A percentile compares a stretch with the other conserved stretches of the same genome.
Evolutionary conservation across 768 basidiomycete species (phyloP).

Genomic region (Royoungia palumana): DNA sequence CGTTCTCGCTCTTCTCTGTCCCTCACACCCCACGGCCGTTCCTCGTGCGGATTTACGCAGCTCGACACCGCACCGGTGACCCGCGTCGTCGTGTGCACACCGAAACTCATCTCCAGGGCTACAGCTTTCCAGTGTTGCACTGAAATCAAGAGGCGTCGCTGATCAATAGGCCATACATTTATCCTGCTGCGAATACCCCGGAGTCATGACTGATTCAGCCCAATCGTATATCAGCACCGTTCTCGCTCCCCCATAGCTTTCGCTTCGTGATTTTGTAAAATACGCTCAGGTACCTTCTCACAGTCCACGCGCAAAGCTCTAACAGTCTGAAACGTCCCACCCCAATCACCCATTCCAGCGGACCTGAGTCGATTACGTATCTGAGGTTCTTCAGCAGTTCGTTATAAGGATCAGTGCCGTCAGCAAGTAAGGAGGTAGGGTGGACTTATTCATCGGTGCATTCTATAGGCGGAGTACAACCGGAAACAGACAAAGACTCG

Average conservation of each 20-base stretch:
- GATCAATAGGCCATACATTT: not conserved
- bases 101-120: conserved; percentile 3
- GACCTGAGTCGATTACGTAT: conserved; percentile 11
- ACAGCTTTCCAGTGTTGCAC: conserved; percentile 1
- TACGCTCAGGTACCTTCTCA: too few relatives aligned
- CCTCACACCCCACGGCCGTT: not conserved
- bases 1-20: not conserved
- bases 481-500: not conserved
- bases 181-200: not conserved
- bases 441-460: not conserved
- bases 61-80: not conserved
- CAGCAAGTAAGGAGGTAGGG: conserved; percentile 6
- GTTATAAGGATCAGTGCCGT: conserved; percentile 14
- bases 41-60: conserved; percentile 1
- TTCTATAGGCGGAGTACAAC: not conserved
- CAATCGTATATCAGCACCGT: too few relatives aligned
- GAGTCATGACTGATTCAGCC: too few relatives aligned
- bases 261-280: not conserved
- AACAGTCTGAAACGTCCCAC: not conserved
- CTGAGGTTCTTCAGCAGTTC: not conserved
- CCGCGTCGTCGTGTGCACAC: not conserved
- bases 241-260: not conserved
- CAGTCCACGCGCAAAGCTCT: not conserved
- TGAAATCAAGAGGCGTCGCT: not conserved
- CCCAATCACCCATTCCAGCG: not conserved